Evolutionary conservation across 306 rosid species (phyloP).

Genomic region (Acacia crassicarpa): DNA sequence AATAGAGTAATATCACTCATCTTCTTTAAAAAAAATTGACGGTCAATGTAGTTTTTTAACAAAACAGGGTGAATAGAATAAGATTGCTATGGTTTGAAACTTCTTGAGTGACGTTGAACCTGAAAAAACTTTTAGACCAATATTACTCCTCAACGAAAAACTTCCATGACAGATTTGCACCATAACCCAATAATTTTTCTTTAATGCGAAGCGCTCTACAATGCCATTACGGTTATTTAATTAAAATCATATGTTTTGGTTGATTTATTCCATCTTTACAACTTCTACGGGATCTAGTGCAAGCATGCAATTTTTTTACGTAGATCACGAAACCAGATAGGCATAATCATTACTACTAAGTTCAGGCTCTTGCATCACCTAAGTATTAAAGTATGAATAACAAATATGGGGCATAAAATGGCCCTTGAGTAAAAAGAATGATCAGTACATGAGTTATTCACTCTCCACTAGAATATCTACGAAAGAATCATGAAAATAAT

Average conservation of each 20-base stretch:
- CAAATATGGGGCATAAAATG: conserved; percentile 7
- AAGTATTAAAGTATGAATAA: conserved; percentile 14
- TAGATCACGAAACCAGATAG: neutral
- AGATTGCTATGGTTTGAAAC: too few species aligned
- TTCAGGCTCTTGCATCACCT: neutral
- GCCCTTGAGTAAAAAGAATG: conserved; percentile 14
- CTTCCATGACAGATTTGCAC: too few species aligned
- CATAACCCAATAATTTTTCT: neutral
- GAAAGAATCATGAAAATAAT: conserved; percentile 6
- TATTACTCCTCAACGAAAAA: too few species aligned
- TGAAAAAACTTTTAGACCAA: too few species aligned
- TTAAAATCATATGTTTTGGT: neutral
- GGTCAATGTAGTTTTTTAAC: too few species aligned
- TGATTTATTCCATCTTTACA: neutral
- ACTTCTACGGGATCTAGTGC: neutral
- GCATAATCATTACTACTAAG: too few species aligned
- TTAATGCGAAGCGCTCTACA: neutral
- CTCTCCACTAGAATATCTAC: conserved; percentile 29
- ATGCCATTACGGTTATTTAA: neutral
- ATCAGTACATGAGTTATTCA: conserved; percentile 3
- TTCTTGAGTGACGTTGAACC: rapidly evolving
- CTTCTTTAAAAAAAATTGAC: too few species aligned
- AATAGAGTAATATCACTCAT: rapidly evolving
- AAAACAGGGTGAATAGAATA: rapidly evolving
- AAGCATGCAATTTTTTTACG: neutral